Evolutionary conservation across 2,329 filamentous ascomycete species (phyloP), one percentile per base, ranked within the genome.

Genomic region (Periconia sp.): DNA sequence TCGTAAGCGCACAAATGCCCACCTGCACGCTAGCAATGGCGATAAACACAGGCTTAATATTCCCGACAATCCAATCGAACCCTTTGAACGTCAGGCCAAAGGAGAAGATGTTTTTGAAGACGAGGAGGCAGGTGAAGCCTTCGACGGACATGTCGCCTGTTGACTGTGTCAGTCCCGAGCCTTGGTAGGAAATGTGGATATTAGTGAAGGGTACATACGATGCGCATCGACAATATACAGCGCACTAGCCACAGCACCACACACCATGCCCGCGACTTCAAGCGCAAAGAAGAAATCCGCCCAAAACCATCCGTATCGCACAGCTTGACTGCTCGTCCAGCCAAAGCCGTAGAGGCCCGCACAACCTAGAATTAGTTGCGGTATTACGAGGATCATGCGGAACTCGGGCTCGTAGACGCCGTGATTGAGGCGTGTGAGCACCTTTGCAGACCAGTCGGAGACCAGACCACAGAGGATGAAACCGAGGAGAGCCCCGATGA

Each of bases 31-130:
- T 87, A 2, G 83, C 85, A 33, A 96, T 80, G 15, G 82, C 79
- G 40, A 87, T 78, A 70, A 96, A 92, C 0, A 81, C 74, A 33
- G 79, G 77, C 46, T 83, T 81, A n/a, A 85, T 82, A 2, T 83
- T 83, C n/a, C 56, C 52, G 8, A 87, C 78, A 18, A 96, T 78
- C 92, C 92, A 96, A 43, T 91, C 78, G 59, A 89, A 95, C 1
- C 89, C 90, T 55, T 83, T 87, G 66, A 86, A 95, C 0, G 92
- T 95, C 42, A 96, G 75, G 5, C 84, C 83, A 59, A 95, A 96
- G 50, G 86, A 88, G 73, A 96, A 95, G 50, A 96, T 81, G 70
- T 96, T 96, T 73, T 96, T 96, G 78, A 96, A 96, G 40, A 96
- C 85, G 52, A 96, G 81, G 66, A 94, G 82, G 70, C 89, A 89